These are phyloP conservation scores for Claviceps humidiphila DNA, from an alignment of 2,329 filamentous ascomycete genomes.

Conservation along the genomic window DNA sequence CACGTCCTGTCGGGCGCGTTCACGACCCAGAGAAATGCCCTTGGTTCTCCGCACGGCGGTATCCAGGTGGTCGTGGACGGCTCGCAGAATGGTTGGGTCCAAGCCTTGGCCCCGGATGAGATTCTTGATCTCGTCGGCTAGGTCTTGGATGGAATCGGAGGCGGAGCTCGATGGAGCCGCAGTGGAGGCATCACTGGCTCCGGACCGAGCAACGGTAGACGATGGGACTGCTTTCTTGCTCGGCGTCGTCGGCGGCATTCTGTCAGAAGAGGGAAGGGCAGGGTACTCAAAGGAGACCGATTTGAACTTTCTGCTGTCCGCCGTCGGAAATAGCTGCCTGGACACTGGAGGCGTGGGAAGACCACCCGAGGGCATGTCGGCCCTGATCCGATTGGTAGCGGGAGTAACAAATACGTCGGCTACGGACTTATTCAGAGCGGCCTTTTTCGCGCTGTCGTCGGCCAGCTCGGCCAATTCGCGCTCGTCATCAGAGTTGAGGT, in stretches of 20 bases:
- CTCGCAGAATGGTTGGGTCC: conserved; percentile 20
- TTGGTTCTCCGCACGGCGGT: conserved; percentile 43
- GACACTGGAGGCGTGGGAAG: conserved; percentile 23
- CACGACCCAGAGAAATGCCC: conserved; percentile 51
- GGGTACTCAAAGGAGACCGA: conserved; percentile 18
- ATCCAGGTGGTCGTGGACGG: conserved; percentile 33
- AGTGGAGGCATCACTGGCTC: not conserved
- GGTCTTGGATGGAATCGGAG: conserved; percentile 14
- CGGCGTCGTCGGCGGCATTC: not conserved
- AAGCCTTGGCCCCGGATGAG: conserved; percentile 33
- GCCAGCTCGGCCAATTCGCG: conserved; percentile 21
- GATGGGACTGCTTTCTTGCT: not conserved
- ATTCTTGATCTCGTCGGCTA: conserved; percentile 34
- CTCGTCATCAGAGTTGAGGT: conserved; percentile 26
- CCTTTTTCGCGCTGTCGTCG: conserved; percentile 21
- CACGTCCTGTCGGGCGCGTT: conserved; percentile 48
- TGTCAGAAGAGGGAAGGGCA: not conserved
- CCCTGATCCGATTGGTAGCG: conserved; percentile 8
- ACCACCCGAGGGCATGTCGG: conserved; percentile 11
- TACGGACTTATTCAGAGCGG: conserved; percentile 3
- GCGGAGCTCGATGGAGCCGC: conserved; percentile 8
- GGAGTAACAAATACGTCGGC: conserved; percentile 15
- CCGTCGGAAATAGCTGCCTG: conserved; percentile 22
- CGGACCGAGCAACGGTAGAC: not conserved
- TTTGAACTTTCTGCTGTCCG: conserved; percentile 18